phyloP scores from a whole-genome alignment of 805 yeast species.

The Suhomyces emberorum region DNA sequence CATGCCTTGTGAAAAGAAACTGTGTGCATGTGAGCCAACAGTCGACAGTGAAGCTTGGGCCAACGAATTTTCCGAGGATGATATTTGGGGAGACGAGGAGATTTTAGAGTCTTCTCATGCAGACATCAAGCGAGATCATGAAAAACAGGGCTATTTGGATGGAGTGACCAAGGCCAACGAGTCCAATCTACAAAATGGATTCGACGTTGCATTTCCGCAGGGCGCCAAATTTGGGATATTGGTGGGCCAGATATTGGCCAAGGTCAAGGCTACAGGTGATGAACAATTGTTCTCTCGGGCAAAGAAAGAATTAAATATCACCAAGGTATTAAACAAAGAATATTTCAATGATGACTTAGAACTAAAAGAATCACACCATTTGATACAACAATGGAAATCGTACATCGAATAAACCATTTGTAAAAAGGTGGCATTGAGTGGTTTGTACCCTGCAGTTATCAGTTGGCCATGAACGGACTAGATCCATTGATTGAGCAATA shows the following conservation, averaged over 20 bases:
- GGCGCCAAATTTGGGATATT: slow-evolving; percentile 70
- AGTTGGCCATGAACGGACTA: too few relatives aligned
- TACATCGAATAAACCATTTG: too few relatives aligned
- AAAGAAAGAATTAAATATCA: slow-evolving; percentile 52
- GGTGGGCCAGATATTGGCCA: slow-evolving; percentile 66
- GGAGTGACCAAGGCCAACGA: slow-evolving; percentile 74
- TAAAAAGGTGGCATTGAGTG: too few relatives aligned
- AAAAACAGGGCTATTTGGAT: slow-evolving; percentile 78
- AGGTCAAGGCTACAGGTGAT: slow-evolving; percentile 24
- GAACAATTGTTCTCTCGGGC: slow-evolving; percentile 33
- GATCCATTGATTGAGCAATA: too few relatives aligned
- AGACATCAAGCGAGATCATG: slow-evolving; percentile 56
- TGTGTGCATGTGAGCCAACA: too few relatives aligned
- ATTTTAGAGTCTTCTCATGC: slow-evolving; percentile 14
- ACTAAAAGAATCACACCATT: slow-evolving; percentile 25
- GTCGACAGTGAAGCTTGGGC: too few relatives aligned
- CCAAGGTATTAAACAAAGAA: slow-evolving; percentile 50
- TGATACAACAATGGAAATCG: too few relatives aligned
- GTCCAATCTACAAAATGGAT: slow-evolving; percentile 68
- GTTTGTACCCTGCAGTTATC: too few relatives aligned
- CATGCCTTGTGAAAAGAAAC: too few relatives aligned
- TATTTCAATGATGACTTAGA: slow-evolving; percentile 54
- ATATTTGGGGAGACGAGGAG: slow-evolving; percentile 34
- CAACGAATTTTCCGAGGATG: slow-evolving; percentile 19
- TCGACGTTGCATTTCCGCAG: slow-evolving; percentile 71